Percentiles rank a stretch among this genome's conserved stretches.
phyloP scores from a whole-genome alignment of 2,329 filamentous ascomycete species.

The Fusarium sp. region DNA sequence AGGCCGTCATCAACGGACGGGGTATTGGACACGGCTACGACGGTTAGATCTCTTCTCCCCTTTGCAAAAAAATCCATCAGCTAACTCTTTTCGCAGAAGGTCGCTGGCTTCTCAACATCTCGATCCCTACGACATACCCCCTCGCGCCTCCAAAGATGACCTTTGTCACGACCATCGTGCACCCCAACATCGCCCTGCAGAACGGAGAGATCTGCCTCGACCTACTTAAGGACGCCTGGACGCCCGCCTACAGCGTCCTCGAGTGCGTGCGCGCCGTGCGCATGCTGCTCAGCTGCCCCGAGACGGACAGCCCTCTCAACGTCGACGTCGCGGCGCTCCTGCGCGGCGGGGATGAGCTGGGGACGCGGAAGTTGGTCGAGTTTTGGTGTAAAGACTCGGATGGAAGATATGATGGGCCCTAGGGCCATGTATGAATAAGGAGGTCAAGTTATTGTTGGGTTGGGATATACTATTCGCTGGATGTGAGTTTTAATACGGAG shows the following conservation, averaged over 20 bases:
- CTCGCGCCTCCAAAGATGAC: conserved; percentile 75
- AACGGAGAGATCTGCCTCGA: conserved; percentile 96
- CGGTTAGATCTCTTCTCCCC: conserved; percentile 47
- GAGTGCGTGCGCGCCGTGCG: conserved; percentile 76
- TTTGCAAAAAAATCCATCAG: conserved; percentile 34
- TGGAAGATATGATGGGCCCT: conserved; percentile 50
- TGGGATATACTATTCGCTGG: neutral
- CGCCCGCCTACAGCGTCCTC: conserved; percentile 82
- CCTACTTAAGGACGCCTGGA: conserved; percentile 80
- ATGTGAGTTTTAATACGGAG: conserved; percentile 22
- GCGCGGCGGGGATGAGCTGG: conserved; percentile 71
- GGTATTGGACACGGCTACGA: conserved; percentile 65
- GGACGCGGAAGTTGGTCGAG: conserved; percentile 73
- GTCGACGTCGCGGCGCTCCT: conserved; percentile 78
- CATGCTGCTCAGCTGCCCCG: conserved; percentile 69
- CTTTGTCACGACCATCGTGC: conserved; percentile 85
- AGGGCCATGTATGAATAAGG: neutral
- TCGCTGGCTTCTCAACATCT: conserved; percentile 81
- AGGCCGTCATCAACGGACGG: conserved; percentile 66
- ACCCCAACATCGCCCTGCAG: conserved; percentile 75
- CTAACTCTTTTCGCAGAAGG: conserved; percentile 59
- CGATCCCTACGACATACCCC: conserved; percentile 80
- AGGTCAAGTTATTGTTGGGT: neutral
- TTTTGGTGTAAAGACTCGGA: conserved; percentile 65
- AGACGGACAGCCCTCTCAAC: conserved; percentile 78